Conservation (phyloP, 805 yeast genomes). For the Ogataea minuta region DNA sequence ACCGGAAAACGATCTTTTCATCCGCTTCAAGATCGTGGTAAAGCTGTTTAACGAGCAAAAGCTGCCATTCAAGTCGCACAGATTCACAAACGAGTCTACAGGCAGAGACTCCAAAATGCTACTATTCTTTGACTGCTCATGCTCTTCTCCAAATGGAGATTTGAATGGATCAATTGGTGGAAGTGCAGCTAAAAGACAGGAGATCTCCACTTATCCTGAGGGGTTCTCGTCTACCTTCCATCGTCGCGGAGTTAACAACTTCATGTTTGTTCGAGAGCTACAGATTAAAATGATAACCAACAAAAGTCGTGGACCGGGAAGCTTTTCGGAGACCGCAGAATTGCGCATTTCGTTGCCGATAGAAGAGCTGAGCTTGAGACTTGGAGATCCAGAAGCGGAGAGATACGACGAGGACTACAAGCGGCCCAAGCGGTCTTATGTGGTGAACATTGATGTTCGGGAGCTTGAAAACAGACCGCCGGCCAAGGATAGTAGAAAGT, state of each 20-base stretch:
- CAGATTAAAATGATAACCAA: constrained; percentile 45
- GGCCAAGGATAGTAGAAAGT: constrained; percentile 8
- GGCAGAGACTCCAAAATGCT: constrained; percentile 34
- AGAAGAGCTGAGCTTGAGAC: constrained; percentile 27
- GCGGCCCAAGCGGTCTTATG: constrained; percentile 37
- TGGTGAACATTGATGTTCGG: constrained; percentile 41
- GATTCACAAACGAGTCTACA: constrained; percentile 30
- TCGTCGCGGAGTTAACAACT: constrained; percentile 45
- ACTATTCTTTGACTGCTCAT: constrained; percentile 28
- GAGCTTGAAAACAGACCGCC: constrained; percentile 38
- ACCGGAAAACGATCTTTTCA: constrained; percentile 28
- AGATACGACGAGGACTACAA: constrained; percentile 20
- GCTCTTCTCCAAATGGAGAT: constrained; percentile 25
- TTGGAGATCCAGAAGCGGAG: constrained; percentile 11
- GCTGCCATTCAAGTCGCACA: constrained; percentile 29
- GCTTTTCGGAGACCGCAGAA: constrained; percentile 38
- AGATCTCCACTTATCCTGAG: constrained; percentile 41
- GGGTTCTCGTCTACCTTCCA: constrained; percentile 51
- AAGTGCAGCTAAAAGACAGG: constrained; percentile 18
- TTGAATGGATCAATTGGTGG: constrained; percentile 1
- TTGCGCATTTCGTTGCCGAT: constrained; percentile 42
- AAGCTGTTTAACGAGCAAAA: constrained; percentile 27
- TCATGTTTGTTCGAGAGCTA: constrained; percentile 50
- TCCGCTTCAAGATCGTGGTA: constrained; percentile 27
- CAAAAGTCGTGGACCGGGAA: constrained; percentile 29